phyloP scores from a whole-genome alignment of 768 basidiomycete genomes.

The Antrodiella citrinella region DNA sequence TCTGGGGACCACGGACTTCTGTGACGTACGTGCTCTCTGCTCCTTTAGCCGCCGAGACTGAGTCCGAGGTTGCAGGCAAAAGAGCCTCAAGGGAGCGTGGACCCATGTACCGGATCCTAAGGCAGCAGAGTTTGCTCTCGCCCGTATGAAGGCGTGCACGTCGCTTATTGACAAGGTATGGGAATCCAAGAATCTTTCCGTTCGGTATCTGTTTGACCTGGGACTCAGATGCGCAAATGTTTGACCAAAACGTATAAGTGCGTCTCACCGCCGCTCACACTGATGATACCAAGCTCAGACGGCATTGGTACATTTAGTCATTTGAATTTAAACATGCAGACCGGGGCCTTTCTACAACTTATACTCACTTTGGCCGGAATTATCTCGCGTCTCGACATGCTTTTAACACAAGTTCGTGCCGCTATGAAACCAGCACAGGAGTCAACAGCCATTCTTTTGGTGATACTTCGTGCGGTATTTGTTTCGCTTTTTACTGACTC shows the following conservation, averaged over 20 bases:
- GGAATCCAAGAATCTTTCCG: slow-evolving; percentile 1
- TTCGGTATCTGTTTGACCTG: slow-evolving; percentile 1
- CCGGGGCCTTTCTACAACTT: slow-evolving; percentile 65
- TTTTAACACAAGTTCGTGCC: slow-evolving; percentile 38
- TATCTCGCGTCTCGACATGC: slow-evolving; percentile 43
- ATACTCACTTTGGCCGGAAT: slow-evolving; percentile 56
- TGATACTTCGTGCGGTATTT: neutral
- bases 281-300: neutral
- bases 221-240: slow-evolving; percentile 35
- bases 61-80: slow-evolving; percentile 30
- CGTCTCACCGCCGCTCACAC: slow-evolving; percentile 9
- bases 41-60: neutral
- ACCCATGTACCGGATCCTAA: slow-evolving; percentile 41
- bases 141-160: slow-evolving; percentile 28
- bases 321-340: slow-evolving; percentile 57
- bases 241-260: slow-evolving; percentile 50
- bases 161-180: slow-evolving; percentile 42
- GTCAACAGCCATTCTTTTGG: neutral
- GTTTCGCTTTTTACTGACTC: neutral
- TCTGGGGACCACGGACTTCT: slow-evolving; percentile 34
- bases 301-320: slow-evolving; percentile 36
- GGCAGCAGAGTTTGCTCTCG: slow-evolving; percentile 26
- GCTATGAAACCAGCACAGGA: slow-evolving; percentile 24
- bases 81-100: slow-evolving; percentile 55
- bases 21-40: slow-evolving; percentile 28